Evolutionary conservation across 805 yeast genomes (phyloP).

Genomic region (Candida schatavii): DNA sequence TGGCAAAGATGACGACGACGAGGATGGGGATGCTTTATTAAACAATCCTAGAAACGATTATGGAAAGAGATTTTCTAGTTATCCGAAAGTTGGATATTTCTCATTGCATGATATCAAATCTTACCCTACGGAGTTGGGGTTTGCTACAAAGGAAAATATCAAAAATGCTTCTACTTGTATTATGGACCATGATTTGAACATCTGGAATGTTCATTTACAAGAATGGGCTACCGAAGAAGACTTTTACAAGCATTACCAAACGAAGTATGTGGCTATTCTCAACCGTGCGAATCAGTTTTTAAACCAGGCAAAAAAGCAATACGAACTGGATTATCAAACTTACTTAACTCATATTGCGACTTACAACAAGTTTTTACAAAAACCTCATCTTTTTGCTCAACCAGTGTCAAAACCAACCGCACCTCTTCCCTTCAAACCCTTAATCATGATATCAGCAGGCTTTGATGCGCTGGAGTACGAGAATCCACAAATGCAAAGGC

Average conservation of each 20-base stretch:
- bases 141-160: slow-evolving; percentile 67
- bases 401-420: slow-evolving; percentile 29
- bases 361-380: slow-evolving; percentile 29
- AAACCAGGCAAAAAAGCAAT: slow-evolving; percentile 43
- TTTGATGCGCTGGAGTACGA: slow-evolving; percentile 87
- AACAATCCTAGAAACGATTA: slow-evolving; percentile 45
- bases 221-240: slow-evolving; percentile 63
- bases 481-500: slow-evolving; percentile 81
- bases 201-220: slow-evolving; percentile 82
- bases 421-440: slow-evolving; percentile 39
- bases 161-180: slow-evolving; percentile 78
- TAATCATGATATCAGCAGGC: slow-evolving; percentile 80
- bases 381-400: slow-evolving; percentile 28
- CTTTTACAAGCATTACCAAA: slow-evolving; percentile 58
- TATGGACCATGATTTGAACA: slow-evolving; percentile 70
- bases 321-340: slow-evolving; percentile 33
- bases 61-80: slow-evolving; percentile 41
- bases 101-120: slow-evolving; percentile 84
- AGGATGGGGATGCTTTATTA: slow-evolving; percentile 23
- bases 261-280: slow-evolving; percentile 59
- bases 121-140: slow-evolving; percentile 79
- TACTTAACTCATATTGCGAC: slow-evolving; percentile 24
- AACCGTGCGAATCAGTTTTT: slow-evolving; percentile 67
- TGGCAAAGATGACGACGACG: slow-evolving; percentile 48
- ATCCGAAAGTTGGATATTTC: slow-evolving; percentile 74